These are phyloP conservation scores for Saxispiralis lemnorum DNA, from an alignment of 495 filamentous ascomycete genomes.

Conservation along the genomic window DNA sequence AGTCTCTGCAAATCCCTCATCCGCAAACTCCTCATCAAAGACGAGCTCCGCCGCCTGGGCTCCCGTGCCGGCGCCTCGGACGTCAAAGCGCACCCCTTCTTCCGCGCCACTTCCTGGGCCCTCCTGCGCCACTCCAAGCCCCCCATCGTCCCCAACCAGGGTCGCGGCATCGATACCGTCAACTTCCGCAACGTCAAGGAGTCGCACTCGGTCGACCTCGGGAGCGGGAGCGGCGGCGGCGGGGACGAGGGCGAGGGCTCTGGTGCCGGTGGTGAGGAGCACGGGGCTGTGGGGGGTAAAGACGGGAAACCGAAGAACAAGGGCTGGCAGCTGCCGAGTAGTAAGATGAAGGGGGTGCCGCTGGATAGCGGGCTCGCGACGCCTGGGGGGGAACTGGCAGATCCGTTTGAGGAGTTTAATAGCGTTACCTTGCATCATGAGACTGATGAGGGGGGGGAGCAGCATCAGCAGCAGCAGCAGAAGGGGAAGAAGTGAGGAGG, in stretches of 20 bases:
- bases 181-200: conserved; percentile 98
- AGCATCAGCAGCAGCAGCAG: neutral
- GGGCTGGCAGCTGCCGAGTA: conserved; percentile 9
- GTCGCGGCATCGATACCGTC: conserved; percentile 75
- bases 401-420: conserved; percentile 98
- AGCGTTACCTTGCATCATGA: conserved; percentile 96
- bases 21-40: conserved; percentile 91
- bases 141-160: conserved; percentile 91
- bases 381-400: conserved; percentile 64
- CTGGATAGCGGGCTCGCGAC: conserved; percentile 72
- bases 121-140: conserved; percentile 94
- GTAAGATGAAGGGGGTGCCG: conserved; percentile 51
- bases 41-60: conserved; percentile 85
- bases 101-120: conserved; percentile 89
- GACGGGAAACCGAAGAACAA: conserved; percentile 8
- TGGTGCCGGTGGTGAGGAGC: neutral
- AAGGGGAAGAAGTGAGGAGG: neutral
- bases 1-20: conserved; percentile 94
- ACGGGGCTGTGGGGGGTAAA: neutral
- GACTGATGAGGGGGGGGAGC: conserved; percentile 38
- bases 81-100: conserved; percentile 93
- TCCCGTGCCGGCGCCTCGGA: conserved; percentile 90
- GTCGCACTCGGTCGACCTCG: conserved; percentile 57
- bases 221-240: neutral
- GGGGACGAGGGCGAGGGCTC: neutral